These are phyloP conservation scores for Ilex asprella DNA, from an alignment of 257 asterid genomes.

Conservation along the genomic window DNA sequence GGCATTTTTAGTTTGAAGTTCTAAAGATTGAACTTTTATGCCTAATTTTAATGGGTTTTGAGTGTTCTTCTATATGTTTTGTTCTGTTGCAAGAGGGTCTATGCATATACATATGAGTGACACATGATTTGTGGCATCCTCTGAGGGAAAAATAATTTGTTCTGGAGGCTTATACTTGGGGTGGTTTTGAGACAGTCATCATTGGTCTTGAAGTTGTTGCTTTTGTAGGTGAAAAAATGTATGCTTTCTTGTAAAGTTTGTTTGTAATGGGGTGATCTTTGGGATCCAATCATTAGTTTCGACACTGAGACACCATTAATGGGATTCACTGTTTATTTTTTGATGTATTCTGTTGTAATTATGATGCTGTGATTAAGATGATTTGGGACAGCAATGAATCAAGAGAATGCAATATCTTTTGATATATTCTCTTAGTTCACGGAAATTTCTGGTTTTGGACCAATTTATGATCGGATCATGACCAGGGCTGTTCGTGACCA, in stretches of 20 bases:
- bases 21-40: conserved; percentile 17
- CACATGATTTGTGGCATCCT: no score
- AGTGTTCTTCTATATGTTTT: conserved; percentile 11
- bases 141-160: no score
- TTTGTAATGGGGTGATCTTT: conserved; percentile 14
- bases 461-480: conserved; percentile 59
- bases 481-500: conserved; percentile 84
- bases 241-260: conserved; percentile 5
- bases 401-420: conserved; percentile 27
- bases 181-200: conserved; percentile 11
- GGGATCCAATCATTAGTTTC: conserved; percentile 10
- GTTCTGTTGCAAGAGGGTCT: conserved; percentile 7
- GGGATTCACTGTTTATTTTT: conserved; percentile 1
- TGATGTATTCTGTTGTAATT: background rate
- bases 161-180: background rate
- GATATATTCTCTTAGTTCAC: conserved; percentile 24
- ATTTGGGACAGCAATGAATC: conserved; percentile 19
- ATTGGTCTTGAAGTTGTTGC: conserved; percentile 9
- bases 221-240: conserved; percentile 3
- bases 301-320: conserved; percentile 11
- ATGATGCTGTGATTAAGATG: conserved; percentile 16
- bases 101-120: no score
- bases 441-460: conserved; percentile 20
- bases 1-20: conserved; percentile 10
- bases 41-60: conserved; percentile 18